Conservation (phyloP, 2,329 filamentous ascomycete species). For the Tolypocladium cylindrosporum region DNA sequence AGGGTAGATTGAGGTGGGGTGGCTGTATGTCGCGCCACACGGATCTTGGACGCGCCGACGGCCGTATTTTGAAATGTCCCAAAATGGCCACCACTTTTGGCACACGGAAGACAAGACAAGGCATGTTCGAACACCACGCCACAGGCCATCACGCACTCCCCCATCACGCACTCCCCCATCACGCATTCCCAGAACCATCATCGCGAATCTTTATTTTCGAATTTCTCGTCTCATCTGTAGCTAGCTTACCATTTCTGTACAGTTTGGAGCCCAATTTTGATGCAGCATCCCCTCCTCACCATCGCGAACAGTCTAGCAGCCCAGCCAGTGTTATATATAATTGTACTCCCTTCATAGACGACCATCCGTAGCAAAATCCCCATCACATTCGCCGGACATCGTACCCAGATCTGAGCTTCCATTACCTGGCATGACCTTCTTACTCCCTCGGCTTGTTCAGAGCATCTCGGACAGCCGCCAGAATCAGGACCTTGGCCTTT, state of each 20-base stretch:
- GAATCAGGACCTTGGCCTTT: conserved; percentile 77
- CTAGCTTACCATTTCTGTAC: not conserved
- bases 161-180: no score
- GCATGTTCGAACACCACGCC: no score
- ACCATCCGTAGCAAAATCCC: not conserved
- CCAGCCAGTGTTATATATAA: not conserved
- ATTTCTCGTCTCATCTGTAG: not conserved
- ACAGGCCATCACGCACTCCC: no score
- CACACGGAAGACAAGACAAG: not conserved
- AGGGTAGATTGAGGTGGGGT: not conserved
- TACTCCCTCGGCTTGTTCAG: conserved; percentile 23
- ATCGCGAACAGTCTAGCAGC: not conserved
- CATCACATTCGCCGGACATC: no score
- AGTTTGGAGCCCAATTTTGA: not conserved
- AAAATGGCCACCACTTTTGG: not conserved
- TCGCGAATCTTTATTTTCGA: not conserved
- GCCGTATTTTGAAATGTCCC: not conserved
- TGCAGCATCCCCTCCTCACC: not conserved
- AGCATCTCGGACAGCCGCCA: conserved; percentile 68
- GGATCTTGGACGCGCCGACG: not conserved
- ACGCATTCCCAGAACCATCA: no score
- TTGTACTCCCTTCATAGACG: not conserved
- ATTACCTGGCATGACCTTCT: not conserved
- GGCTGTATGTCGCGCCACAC: not conserved
- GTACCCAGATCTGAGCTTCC: not conserved